Conservation (phyloP, 768 basidiomycete genomes). For the Auriculariales sp. region DNA sequence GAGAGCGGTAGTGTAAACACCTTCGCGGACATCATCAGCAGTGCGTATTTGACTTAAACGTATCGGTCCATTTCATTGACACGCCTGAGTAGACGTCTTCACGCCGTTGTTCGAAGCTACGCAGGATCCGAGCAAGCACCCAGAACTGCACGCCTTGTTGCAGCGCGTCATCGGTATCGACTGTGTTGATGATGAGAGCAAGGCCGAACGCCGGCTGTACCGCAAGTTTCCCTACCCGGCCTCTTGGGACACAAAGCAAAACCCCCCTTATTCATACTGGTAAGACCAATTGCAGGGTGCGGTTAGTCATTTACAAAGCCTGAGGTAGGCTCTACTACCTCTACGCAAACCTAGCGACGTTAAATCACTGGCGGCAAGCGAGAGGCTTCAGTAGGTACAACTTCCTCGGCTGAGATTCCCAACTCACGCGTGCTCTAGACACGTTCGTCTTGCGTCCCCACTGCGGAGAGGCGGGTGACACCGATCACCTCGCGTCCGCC, state of each 20-base stretch:
- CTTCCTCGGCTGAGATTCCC: not conserved
- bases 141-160: constrained; percentile 88
- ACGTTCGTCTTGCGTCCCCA: constrained; percentile 96
- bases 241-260: constrained; percentile 78
- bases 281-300: constrained; percentile 18
- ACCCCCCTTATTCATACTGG: constrained; percentile 95
- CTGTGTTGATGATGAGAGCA: constrained; percentile 97
- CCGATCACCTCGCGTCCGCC: constrained; percentile 91
- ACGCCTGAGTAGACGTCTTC: constrained; percentile 71
- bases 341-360: constrained; percentile 88
- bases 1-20: constrained; percentile 67
- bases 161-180: constrained; percentile 95
- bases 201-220: constrained; percentile 79
- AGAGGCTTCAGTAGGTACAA: constrained; percentile 86
- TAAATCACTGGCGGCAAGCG: constrained; percentile 81
- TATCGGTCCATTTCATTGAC: not conserved
- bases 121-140: constrained; percentile 74
- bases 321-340: constrained; percentile 80
- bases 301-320: not conserved
- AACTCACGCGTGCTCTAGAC: constrained; percentile 36
- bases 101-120: constrained; percentile 92
- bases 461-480: constrained; percentile 94
- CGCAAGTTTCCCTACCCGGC: constrained; percentile 88
- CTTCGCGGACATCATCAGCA: constrained; percentile 82
- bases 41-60: constrained; percentile 38